These are phyloP conservation scores for Starmerella roubikii DNA, from an alignment of 805 yeast species.

Conservation along the genomic window DNA sequence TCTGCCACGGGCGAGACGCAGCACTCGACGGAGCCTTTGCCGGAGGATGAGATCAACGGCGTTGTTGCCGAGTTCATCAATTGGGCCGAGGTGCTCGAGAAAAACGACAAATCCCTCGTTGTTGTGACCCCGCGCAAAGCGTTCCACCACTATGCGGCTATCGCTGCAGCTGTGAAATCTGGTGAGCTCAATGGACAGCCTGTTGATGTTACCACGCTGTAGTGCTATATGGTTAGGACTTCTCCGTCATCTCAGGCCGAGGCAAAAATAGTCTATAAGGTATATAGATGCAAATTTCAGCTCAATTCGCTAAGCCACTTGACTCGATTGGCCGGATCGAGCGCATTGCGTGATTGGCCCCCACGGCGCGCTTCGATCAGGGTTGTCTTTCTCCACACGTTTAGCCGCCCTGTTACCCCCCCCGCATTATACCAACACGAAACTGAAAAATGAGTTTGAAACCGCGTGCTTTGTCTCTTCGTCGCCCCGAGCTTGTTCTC, in stretches of 20 bases:
- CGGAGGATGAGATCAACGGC: slow-evolving; percentile 39
- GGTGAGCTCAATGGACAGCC: slow-evolving; percentile 30
- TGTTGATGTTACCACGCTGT: slow-evolving; percentile 26
- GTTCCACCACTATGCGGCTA: slow-evolving; percentile 84
- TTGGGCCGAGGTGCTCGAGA: slow-evolving; percentile 44
- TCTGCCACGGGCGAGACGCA: slow-evolving; percentile 19
- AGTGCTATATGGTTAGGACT: too few species aligned
- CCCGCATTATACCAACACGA: background rate
- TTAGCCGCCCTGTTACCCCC: too few species aligned
- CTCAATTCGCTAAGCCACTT: too few species aligned
- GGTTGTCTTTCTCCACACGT: too few species aligned
- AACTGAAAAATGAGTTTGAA: background rate
- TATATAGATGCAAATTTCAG: too few species aligned
- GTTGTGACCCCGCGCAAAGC: slow-evolving; percentile 59
- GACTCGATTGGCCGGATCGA: too few species aligned
- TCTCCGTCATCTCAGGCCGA: too few species aligned
- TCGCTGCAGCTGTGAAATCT: slow-evolving; percentile 73
- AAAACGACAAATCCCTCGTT: slow-evolving; percentile 46
- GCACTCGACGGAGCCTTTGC: slow-evolving; percentile 22
- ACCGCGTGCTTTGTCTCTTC: slow-evolving; percentile 6
- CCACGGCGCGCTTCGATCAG: too few species aligned
- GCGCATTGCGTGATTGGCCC: too few species aligned
- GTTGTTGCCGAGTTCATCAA: slow-evolving; percentile 41
- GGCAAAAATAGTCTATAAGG: too few species aligned
- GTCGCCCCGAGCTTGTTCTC: slow-evolving; percentile 11